Evolutionary conservation across 2,329 filamentous ascomycete species (phyloP), one percentile per base, ranked within the genome.

Genomic region (Phyllosticta citrichinensis): DNA sequence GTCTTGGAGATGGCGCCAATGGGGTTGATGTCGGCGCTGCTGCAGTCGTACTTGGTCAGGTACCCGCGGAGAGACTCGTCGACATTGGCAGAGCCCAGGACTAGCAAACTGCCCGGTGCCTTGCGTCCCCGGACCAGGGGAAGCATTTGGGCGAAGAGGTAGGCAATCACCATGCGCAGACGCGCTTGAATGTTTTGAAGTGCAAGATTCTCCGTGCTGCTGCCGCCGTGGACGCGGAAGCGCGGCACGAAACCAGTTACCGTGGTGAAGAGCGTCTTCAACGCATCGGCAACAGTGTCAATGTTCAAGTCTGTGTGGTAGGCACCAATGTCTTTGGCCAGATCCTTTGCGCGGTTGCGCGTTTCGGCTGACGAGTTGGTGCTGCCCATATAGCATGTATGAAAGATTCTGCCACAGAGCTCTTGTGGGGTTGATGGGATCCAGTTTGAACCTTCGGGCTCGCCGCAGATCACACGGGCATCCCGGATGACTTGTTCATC

Each of bases 291-390:
- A 9, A 86, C 80, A 1, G 80, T 79, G 68, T 93, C 89, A 61
- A 93, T 91, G 67, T 91, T 83, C 53, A 91, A 76, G 68, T 92
- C 82, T 3, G 83, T 79, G 69, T 94, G 90, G 67, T 91, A 86
- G 17, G 82, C 79, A 2, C 88, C 89, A 58, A 93, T 90, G 4
- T 76, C 79, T 3, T 76, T 68, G 1, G 79, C 74, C 2, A 93
- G 78, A 0, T 81, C 77, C 67, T 82, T 81, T 1, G 89, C 87
- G 27, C 89, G 79, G 55, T 80, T 77, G 10, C 88, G 66, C 0
- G 88, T 91, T 64, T 90, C 87, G 52, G 76, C 74, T 56, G 82
- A 85, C 52, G 86, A 87, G 64, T 87, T 83, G 65, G 79, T 75
- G 74, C 76, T 91, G 11, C 87, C 88, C 84, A 90, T 87, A 72